These are phyloP conservation scores for Diphasiastrum complanatum DNA, from an alignment of 83 land plant species.

Conservation along the genomic window DNA sequence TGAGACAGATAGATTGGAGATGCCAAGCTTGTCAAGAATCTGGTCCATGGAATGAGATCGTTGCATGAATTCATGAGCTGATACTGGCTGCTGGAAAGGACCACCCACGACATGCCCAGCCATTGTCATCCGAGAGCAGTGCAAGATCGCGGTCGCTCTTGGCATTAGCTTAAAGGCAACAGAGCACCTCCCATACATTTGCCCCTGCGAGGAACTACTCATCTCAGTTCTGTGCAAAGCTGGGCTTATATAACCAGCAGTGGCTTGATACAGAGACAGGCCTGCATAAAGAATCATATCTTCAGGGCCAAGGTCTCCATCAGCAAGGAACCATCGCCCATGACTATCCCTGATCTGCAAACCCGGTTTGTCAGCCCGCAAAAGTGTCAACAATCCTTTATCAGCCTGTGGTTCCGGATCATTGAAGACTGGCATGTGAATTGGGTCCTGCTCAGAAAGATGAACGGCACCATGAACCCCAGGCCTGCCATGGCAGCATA, in stretches of 20 bases:
- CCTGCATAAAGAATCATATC: neutral
- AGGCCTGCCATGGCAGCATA: conserved; percentile 38
- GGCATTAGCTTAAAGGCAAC: conserved; percentile 4
- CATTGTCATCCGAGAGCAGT: neutral
- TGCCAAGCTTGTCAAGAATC: conserved; percentile 2
- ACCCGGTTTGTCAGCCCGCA: neutral
- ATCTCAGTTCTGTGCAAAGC: neutral
- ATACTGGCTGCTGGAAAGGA: neutral
- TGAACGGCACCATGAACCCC: conserved; percentile 47
- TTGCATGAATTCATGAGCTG: conserved; percentile 6
- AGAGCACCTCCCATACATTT: conserved; percentile 51
- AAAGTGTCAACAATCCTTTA: conserved; percentile 1
- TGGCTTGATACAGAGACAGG: conserved; percentile 6
- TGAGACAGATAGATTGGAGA: too few species aligned
- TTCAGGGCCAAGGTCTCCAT: conserved; percentile 2
- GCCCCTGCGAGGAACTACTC: conserved; percentile 36
- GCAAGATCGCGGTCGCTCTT: neutral
- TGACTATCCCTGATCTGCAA: conserved; percentile 1
- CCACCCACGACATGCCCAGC: neutral
- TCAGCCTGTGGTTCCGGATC: conserved; percentile 53
- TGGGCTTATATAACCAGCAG: neutral
- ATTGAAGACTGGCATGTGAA: conserved; percentile 46
- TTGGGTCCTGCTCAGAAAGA: conserved; percentile 47
- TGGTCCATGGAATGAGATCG: conserved; percentile 4
- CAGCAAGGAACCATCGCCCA: conserved; percentile 8